Evolutionary conservation across 2,329 filamentous ascomycete species (phyloP).

Genomic region (Aspergillus alliaceus): DNA sequence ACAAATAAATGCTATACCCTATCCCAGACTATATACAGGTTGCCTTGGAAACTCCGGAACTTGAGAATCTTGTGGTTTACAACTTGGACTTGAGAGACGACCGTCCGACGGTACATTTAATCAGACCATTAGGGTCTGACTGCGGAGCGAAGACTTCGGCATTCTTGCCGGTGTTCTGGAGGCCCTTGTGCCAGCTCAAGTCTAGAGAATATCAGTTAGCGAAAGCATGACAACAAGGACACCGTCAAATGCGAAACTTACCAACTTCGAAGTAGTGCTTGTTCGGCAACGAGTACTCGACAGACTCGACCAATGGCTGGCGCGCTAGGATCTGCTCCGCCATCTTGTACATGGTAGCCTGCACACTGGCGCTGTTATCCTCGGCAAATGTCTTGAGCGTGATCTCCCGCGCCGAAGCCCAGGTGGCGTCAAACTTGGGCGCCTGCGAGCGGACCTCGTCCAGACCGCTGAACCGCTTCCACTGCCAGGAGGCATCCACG

Average conservation of each 20-base stretch:
- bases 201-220: conserved; percentile 53
- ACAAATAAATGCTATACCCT: conserved; percentile 21
- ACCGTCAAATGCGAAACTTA: conserved; percentile 23
- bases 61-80: conserved; percentile 20
- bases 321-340: conserved; percentile 77
- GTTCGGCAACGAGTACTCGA: conserved; percentile 87
- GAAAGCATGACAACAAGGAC: not conserved
- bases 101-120: conserved; percentile 77
- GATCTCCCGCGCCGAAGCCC: conserved; percentile 73
- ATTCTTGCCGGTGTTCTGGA: conserved; percentile 93
- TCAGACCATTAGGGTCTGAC: conserved; percentile 88
- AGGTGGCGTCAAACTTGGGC: conserved; percentile 75
- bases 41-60: conserved; percentile 18
- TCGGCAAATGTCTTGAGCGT: conserved; percentile 90
- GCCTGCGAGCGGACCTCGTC: conserved; percentile 65
- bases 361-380: conserved; percentile 89
- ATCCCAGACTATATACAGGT: conserved; percentile 16
- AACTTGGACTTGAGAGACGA: conserved; percentile 33
- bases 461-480: conserved; percentile 69
- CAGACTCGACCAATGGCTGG: conserved; percentile 68
- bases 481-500: conserved; percentile 83
- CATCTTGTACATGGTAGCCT: conserved; percentile 99
- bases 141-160: conserved; percentile 95
- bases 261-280: conserved; percentile 98
- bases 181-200: conserved; percentile 91